Conservation (phyloP, 2,329 filamentous ascomycete genomes). For the Penicillium sclerotiorum region DNA sequence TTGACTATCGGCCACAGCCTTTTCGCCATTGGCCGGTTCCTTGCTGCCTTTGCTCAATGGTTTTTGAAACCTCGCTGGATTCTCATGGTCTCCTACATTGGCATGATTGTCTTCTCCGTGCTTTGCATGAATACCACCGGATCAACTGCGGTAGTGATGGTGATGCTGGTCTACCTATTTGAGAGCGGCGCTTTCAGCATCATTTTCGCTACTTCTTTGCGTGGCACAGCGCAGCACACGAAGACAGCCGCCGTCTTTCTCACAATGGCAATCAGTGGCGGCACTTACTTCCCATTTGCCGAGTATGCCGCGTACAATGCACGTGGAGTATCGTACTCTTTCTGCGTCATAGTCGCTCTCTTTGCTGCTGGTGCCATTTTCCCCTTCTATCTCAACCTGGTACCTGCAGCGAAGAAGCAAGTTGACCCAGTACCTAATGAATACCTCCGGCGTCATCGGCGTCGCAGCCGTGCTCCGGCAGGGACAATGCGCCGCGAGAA, state of each 20-base stretch:
- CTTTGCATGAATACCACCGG: conserved; percentile 55
- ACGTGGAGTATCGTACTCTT: conserved; percentile 50
- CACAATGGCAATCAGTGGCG: conserved; percentile 57
- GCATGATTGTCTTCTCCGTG: conserved; percentile 55
- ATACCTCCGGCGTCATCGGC: conserved; percentile 33
- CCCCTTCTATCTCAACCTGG: conserved; percentile 56
- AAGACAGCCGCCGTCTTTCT: conserved; percentile 59
- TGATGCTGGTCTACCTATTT: conserved; percentile 60
- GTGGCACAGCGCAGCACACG: conserved; percentile 60
- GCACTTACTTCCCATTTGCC: conserved; percentile 59
- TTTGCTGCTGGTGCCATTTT: conserved; percentile 56
- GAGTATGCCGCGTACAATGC: conserved; percentile 49
- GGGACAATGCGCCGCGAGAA: conserved; percentile 29
- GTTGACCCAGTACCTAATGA: conserved; percentile 53
- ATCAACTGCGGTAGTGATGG: conserved; percentile 48
- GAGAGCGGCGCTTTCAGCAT: conserved; percentile 63
- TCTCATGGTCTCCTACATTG: conserved; percentile 57
- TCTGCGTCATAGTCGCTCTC: conserved; percentile 56
- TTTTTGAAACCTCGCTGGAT: conserved; percentile 62
- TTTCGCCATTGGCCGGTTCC: conserved; percentile 62
- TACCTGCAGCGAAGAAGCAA: conserved; percentile 51
- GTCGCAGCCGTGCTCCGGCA: conserved; percentile 18
- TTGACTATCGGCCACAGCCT: conserved; percentile 59
- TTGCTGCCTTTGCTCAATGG: conserved; percentile 56
- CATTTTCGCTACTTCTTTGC: conserved; percentile 60